Percentiles rank a stretch among this genome's conserved stretches.
phyloP scores from a whole-genome alignment of 176 grass and related monocot genomes.

The Oryza meyeriana region DNA sequence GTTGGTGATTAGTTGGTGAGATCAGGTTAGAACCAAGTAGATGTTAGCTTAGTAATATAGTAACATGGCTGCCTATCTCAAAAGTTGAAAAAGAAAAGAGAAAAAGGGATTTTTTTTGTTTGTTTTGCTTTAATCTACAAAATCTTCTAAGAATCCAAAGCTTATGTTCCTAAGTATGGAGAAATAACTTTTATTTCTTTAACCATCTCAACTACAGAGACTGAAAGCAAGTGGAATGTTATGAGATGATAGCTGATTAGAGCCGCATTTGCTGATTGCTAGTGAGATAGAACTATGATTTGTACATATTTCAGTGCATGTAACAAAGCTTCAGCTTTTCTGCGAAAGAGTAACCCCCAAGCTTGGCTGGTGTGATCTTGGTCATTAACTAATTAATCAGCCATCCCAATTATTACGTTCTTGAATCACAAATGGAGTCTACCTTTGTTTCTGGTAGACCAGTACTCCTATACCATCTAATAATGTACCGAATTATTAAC shows the following conservation, averaged over 20 bases:
- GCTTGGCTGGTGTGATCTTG: conserved; percentile 33
- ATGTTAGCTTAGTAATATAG: not conserved
- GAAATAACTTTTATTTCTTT: not conserved
- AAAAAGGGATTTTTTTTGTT: not conserved
- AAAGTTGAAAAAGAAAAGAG: too few relatives aligned
- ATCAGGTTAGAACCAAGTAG: not conserved
- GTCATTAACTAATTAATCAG: conserved; percentile 46
- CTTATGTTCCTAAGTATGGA: not conserved
- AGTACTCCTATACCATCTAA: not conserved
- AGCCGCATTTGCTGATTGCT: conserved; percentile 13
- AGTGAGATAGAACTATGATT: not conserved
- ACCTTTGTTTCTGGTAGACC: conserved; percentile 21
- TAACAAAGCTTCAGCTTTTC: conserved; percentile 17
- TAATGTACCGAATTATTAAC: not conserved
- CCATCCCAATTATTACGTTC: conserved; percentile 21
- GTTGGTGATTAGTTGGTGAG: not conserved
- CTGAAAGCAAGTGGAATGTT: conserved; percentile 2
- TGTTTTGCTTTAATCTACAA: not conserved
- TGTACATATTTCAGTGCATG: conserved; percentile 25
- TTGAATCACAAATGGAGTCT: conserved; percentile 20
- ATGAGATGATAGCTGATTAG: not conserved
- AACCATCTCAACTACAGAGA: not conserved
- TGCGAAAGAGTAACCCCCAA: conserved; percentile 30
- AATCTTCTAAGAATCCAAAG: not conserved
- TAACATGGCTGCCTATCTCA: not conserved